These are phyloP conservation scores for Teratosphaeriaceae sp. DNA, from an alignment of 2,329 filamentous ascomycete species.

Conservation along the genomic window DNA sequence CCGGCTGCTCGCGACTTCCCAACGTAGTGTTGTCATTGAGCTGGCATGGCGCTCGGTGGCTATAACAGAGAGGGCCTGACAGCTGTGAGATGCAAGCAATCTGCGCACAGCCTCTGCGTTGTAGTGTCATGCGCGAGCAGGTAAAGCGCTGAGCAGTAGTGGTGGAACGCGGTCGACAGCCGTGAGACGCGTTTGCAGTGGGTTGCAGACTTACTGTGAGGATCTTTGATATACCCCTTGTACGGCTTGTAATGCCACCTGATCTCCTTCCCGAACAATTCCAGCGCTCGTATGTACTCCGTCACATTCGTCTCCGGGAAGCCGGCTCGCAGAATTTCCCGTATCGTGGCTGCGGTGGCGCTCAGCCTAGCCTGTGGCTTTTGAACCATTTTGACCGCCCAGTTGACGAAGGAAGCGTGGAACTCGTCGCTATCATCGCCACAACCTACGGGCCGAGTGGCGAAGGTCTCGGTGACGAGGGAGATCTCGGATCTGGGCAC, in stretches of 20 bases:
- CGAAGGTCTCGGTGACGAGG: not conserved
- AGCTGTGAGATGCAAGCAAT: too few relatives aligned
- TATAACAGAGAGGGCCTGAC: too few relatives aligned
- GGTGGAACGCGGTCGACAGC: not conserved
- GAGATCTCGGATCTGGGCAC: not conserved
- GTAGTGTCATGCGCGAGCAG: too few relatives aligned
- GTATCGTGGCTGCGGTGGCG: not conserved
- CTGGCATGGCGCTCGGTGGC: too few relatives aligned
- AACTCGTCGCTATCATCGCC: not conserved
- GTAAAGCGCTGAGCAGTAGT: too few relatives aligned
- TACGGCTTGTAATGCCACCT: not conserved
- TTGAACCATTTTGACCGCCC: not conserved
- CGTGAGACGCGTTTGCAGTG: not conserved
- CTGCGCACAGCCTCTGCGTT: too few relatives aligned
- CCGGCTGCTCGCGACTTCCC: too few relatives aligned
- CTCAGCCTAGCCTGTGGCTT: not conserved
- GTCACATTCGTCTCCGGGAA: not conserved
- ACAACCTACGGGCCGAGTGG: not conserved
- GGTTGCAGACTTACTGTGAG: not conserved
- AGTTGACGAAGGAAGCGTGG: not conserved
- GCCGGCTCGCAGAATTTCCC: not conserved
- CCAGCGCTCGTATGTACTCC: not conserved
- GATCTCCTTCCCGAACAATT: not conserved
- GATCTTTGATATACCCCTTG: not conserved
- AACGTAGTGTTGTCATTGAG: too few relatives aligned